Conservation (phyloP, 2,329 filamentous ascomycete species). For the Phaeosphaeria sp. region DNA sequence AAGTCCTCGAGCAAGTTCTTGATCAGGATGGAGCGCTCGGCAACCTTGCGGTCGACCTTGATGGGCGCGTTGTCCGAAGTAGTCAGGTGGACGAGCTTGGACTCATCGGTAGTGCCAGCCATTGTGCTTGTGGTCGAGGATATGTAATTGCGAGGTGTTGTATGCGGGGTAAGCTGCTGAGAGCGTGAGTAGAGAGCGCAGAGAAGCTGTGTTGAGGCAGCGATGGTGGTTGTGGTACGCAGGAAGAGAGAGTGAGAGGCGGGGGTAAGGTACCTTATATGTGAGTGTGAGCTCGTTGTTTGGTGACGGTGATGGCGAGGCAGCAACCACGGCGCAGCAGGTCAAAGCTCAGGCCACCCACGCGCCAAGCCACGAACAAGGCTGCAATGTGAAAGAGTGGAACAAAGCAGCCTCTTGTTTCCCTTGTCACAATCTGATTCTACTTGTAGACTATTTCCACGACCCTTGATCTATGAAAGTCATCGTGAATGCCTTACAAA, state of each 20-base stretch:
- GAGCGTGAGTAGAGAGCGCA: slow-evolving; percentile 7
- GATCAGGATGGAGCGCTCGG: slow-evolving; percentile 91
- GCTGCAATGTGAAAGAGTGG: slow-evolving; percentile 22
- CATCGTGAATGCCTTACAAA: neutral
- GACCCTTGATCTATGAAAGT: neutral
- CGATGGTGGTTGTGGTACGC: slow-evolving; percentile 2
- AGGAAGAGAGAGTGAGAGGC: slow-evolving; percentile 4
- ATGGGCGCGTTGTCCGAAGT: slow-evolving; percentile 56
- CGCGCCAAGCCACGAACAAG: slow-evolving; percentile 18
- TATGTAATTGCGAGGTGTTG: slow-evolving; percentile 2
- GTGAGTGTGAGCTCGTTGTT: slow-evolving; percentile 8
- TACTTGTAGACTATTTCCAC: neutral
- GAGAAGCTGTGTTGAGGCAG: slow-evolving; percentile 3
- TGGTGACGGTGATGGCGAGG: slow-evolving; percentile 16
- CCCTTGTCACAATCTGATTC: neutral
- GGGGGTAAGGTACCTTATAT: slow-evolving; percentile 14
- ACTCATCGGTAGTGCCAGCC: slow-evolving; percentile 27
- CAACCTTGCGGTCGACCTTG: slow-evolving; percentile 71
- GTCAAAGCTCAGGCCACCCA: neutral
- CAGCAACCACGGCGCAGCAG: slow-evolving; percentile 8
- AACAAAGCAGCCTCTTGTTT: neutral
- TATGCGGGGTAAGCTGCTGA: slow-evolving; percentile 27
- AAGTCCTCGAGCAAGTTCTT: slow-evolving; percentile 99
- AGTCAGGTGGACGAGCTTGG: slow-evolving; percentile 50
- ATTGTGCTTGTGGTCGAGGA: slow-evolving; percentile 16